phyloP scores from a whole-genome alignment of 2,329 filamentous ascomycete species.

The Colletotrichum musae region DNA sequence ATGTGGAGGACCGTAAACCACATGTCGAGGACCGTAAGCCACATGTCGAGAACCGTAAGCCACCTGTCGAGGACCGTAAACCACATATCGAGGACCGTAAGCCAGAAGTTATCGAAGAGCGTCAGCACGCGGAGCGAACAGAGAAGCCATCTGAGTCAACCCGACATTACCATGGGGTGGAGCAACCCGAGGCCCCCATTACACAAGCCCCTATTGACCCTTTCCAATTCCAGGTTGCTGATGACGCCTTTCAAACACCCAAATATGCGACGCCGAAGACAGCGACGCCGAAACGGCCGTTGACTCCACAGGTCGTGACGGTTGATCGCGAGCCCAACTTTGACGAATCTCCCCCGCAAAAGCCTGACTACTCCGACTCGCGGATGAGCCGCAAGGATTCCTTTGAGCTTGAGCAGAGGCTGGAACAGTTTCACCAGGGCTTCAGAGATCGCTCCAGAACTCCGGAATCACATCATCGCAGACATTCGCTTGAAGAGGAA shows the following conservation, averaged over 20 bases:
- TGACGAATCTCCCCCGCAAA: constrained; percentile 52
- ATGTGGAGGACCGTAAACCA: too few species aligned
- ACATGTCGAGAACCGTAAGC: too few species aligned
- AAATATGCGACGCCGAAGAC: constrained; percentile 43
- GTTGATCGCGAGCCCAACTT: constrained; percentile 69
- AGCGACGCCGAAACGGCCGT: constrained; percentile 56
- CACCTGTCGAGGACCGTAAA: too few species aligned
- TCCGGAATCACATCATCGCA: constrained; percentile 42
- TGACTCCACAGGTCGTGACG: constrained; percentile 67
- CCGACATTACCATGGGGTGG: constrained; percentile 37
- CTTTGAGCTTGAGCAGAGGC: constrained; percentile 58
- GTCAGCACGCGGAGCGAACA: constrained; percentile 46
- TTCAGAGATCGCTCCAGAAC: constrained; percentile 44
- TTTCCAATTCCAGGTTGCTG: constrained; percentile 70
- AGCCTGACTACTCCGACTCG: constrained; percentile 46
- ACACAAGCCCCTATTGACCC: constrained; percentile 63
- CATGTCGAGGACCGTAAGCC: too few species aligned
- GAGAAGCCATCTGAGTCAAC: constrained; percentile 44
- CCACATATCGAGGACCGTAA: constrained; percentile 40
- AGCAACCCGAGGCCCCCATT: constrained; percentile 41
- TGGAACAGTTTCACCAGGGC: constrained; percentile 47
- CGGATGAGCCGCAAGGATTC: constrained; percentile 66
- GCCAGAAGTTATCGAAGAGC: constrained; percentile 34
- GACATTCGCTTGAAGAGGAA: constrained; percentile 52
- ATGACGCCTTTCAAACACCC: constrained; percentile 66